These are phyloP conservation scores for Quercus phellos DNA, from an alignment of 331 rosid genomes.

Conservation along the genomic window DNA sequence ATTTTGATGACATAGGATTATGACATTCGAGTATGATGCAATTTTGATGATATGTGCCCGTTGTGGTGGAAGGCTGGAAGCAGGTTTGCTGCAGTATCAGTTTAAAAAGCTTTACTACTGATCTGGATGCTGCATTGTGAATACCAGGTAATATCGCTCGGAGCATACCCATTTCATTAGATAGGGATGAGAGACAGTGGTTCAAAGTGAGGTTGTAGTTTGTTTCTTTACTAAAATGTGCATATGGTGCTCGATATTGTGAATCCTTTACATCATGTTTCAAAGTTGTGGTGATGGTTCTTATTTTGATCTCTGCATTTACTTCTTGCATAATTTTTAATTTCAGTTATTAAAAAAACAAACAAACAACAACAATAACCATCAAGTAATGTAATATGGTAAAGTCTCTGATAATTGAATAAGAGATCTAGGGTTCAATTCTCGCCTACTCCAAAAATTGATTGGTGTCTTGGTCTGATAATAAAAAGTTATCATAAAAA, in stretches of 20 bases:
- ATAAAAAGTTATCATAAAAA: too few relatives aligned
- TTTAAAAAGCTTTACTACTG: background rate
- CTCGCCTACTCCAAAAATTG: rapidly evolving
- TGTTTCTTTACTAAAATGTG: background rate
- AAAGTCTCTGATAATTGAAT: rapidly evolving
- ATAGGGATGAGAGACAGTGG: slow-evolving; percentile 13
- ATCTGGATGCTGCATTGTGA: slow-evolving; percentile 27
- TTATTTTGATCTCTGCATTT: background rate
- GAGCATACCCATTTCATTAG: slow-evolving; percentile 5
- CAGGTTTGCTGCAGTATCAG: slow-evolving; percentile 9
- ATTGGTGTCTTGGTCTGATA: too few relatives aligned
- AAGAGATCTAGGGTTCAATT: too few relatives aligned
- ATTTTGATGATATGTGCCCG: slow-evolving; percentile 14
- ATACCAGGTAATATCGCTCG: slow-evolving; percentile 8
- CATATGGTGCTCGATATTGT: background rate
- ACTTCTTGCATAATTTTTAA: background rate
- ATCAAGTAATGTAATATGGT: too few relatives aligned
- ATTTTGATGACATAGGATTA: slow-evolving; percentile 1
- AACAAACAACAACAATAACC: background rate
- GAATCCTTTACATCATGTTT: background rate
- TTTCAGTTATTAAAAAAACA: too few relatives aligned
- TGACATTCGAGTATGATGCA: slow-evolving; percentile 4
- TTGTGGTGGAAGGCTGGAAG: slow-evolving; percentile 28
- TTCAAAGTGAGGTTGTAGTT: background rate
- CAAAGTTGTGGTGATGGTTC: background rate